Evolutionary conservation across 305 asterid species (phyloP).

Genomic region (Solanum hybrid): DNA sequence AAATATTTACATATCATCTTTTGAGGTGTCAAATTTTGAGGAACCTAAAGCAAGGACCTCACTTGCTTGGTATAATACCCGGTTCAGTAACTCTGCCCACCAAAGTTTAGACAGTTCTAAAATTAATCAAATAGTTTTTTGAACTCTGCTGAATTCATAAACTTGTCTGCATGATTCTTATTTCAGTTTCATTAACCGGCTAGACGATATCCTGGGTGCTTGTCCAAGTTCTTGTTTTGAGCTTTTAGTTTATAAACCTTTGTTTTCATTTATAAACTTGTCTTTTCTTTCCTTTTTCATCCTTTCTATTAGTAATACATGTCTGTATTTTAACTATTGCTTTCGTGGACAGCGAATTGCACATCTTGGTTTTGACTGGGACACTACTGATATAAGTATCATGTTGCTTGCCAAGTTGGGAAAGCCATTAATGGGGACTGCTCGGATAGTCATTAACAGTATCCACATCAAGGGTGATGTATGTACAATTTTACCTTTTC

Average conservation of each 20-base stretch:
- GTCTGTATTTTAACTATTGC: conserved; percentile 14
- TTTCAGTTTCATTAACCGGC: neutral
- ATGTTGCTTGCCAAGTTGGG: conserved; percentile 84
- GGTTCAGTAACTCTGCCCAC: neutral
- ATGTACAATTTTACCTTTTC: conserved; percentile 22
- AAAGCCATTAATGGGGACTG: conserved; percentile 87
- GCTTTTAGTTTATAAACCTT: neutral
- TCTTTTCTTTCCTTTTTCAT: neutral
- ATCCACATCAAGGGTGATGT: conserved; percentile 96
- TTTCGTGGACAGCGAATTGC: conserved; percentile 43
- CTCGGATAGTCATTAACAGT: conserved; percentile 81
- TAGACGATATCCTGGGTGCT: neutral
- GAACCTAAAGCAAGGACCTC: neutral
- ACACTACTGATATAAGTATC: conserved; percentile 66
- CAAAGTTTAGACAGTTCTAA: neutral
- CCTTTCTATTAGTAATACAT: neutral
- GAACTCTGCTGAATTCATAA: neutral
- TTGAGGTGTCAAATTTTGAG: neutral
- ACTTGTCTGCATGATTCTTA: neutral
- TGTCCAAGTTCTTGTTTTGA: neutral
- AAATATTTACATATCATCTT: neutral
- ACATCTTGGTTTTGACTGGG: conserved; percentile 95
- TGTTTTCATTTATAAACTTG: neutral
- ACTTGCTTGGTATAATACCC: neutral
- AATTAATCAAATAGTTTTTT: neutral